Conservation (phyloP, 108 stramenopile species). For the Aurantiochytrium sp. region DNA sequence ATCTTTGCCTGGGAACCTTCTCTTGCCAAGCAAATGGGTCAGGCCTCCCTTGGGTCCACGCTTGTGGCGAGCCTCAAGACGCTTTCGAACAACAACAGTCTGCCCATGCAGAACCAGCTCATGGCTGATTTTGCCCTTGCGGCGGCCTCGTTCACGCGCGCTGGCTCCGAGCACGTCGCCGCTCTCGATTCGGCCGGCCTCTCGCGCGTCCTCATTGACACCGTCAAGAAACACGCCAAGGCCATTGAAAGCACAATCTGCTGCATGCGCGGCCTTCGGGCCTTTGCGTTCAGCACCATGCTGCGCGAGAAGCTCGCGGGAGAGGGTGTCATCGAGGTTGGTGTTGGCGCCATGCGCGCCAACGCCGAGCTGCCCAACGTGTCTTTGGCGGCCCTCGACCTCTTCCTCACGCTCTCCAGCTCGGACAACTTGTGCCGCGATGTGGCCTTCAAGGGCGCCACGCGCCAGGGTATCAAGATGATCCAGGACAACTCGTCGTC, state of each 20-base stretch:
- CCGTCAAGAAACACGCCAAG: neutral
- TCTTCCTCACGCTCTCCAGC: neutral
- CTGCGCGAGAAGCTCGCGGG: neutral
- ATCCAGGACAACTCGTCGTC: neutral
- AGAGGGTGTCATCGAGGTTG: neutral
- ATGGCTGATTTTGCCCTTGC: neutral
- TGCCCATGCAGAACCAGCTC: neutral
- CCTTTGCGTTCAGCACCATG: neutral
- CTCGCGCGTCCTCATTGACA: neutral
- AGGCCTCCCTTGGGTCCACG: neutral
- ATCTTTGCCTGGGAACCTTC: neutral
- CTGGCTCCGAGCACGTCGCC: neutral
- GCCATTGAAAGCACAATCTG: neutral
- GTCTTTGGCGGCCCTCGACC: neutral
- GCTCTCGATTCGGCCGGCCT: neutral
- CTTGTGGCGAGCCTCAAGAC: neutral
- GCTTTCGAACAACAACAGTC: neutral
- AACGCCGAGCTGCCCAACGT: neutral
- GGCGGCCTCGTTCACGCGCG: neutral
- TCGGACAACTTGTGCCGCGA: constrained; percentile 20
- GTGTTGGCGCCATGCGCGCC: constrained; percentile 17
- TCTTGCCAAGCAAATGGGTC: neutral
- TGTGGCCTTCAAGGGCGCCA: constrained; percentile 20
- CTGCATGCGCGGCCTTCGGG: neutral
- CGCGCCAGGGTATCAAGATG: constrained; percentile 14